Conservation (phyloP, 352 stramenopile genomes). For the Aphanomyces invadans region DNA sequence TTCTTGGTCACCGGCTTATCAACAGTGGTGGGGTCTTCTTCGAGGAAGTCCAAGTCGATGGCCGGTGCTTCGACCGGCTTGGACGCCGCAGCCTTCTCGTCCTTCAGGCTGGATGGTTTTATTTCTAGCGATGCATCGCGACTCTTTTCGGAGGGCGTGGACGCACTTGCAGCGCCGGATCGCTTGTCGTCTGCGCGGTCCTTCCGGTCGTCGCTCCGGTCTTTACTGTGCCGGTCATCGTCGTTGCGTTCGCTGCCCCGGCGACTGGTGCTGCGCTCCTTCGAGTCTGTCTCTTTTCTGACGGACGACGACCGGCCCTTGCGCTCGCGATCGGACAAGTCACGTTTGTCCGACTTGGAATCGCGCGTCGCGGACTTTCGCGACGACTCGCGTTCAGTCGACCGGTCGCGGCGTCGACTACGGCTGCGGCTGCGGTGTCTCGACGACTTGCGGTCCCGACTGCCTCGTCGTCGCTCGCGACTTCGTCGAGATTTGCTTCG, state of each 20-base stretch:
- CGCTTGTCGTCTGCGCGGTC: background rate
- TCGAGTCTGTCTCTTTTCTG: background rate
- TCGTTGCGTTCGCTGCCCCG: conserved; percentile 28
- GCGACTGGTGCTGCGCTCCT: background rate
- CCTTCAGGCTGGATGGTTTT: conserved; percentile 46
- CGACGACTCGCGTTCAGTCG: conserved; percentile 20
- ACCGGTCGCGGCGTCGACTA: conserved; percentile 41
- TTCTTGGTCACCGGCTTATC: conserved; percentile 8
- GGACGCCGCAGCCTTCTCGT: conserved; percentile 47
- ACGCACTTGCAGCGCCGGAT: too few relatives aligned
- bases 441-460: conserved; percentile 20
- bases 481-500: conserved; percentile 35
- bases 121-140: too few relatives aligned
- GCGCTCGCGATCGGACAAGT: too few relatives aligned
- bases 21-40: conserved; percentile 27
- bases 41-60: conserved; percentile 79
- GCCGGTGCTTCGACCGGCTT: conserved; percentile 52
- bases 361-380: conserved; percentile 15
- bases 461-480: conserved; percentile 19
- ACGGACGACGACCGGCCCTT: too few relatives aligned
- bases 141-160: too few relatives aligned
- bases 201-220: background rate
- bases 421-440: conserved; percentile 38
- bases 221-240: background rate
- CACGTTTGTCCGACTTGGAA: background rate